Base-by-base conservation (phyloP, 176 grass and related monocot genomes). In the Oryza brachyantha region DNA sequence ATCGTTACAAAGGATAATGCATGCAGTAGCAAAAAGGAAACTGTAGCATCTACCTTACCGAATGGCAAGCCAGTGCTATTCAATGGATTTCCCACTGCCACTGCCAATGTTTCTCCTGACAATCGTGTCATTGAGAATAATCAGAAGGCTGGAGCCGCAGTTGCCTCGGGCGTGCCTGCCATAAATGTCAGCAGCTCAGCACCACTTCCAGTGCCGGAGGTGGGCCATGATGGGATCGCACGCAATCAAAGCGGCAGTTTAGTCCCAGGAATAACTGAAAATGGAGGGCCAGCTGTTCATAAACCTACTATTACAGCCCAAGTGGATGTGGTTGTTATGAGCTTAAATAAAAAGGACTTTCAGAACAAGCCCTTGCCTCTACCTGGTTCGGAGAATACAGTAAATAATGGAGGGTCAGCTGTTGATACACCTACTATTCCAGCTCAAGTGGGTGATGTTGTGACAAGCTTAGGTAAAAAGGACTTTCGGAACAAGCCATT, bases 321-420 rank as follows among this genome's bases (percentile, higher is more conserved):
- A 78, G 78, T 37, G 79, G 73, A 77, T 2, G 74, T 83, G 21
- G 26, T 61, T 2, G 22, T 64, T 68, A 72, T 76, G 19, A 61
- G 10, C 50, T 77, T 63, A 52, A 81, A 81, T 73, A 80, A 91
- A 54, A 90, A 89, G 70, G 43, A 22, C 52, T 69, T 52, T 73
- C 40, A 13, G 54, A 81, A 84, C 50, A 91, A 72, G 76, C 66
- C 65, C 26, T 76, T 95, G 78, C 81, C 93, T 78, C 88, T 90
- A 52, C 86, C 83, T 68, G 96, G 96, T 65, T 88, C 95, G 89
- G 88, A 83, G 78, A 99, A 99, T 86, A 91, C 90, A 28, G 96
- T 92, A 85, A 99, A 95, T 73, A 81, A n/a, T n/a, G n/a, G n/a
- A n/a, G n/a, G n/a, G n/a, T n/a, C n/a, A n/a, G n/a, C n/a, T 83